phyloP scores from a whole-genome alignment of 441 rosid genomes.

The Erysimum pusillum region DNA sequence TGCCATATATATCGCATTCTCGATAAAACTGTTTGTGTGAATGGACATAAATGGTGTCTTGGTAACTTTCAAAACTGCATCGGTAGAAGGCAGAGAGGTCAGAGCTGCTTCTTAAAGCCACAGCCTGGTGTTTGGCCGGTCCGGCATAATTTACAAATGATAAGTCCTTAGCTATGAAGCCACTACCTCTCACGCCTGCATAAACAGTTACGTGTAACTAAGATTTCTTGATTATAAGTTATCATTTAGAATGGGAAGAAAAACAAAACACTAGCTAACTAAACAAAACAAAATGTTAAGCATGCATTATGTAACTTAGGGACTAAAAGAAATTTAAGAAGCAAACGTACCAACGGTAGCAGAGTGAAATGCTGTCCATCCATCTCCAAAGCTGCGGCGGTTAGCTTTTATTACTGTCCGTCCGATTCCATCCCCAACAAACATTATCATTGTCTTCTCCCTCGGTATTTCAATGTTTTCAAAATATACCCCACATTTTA shows the following conservation, averaged over 20 bases:
- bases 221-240: no score
- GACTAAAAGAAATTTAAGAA: slow-evolving; percentile 13
- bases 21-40: slow-evolving; percentile 63
- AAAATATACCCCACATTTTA: slow-evolving; percentile 55
- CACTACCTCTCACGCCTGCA: slow-evolving; percentile 56
- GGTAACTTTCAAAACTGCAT: slow-evolving; percentile 64
- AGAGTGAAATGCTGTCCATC: slow-evolving; percentile 60
- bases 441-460: slow-evolving; percentile 53
- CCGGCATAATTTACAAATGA: slow-evolving; percentile 66
- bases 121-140: slow-evolving; percentile 63
- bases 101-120: slow-evolving; percentile 61
- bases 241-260: no score
- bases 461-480: slow-evolving; percentile 59
- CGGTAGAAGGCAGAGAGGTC: slow-evolving; percentile 62
- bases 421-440: slow-evolving; percentile 65
- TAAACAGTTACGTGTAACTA: background rate
- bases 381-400: slow-evolving; percentile 52
- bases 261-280: no score
- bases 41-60: slow-evolving; percentile 64
- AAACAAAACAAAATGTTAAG: background rate
- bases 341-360: slow-evolving; percentile 64
- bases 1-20: slow-evolving; percentile 63
- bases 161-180: slow-evolving; percentile 62
- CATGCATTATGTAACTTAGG: background rate
- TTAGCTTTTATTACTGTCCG: slow-evolving; percentile 54